Evolutionary conservation across 2,329 filamentous ascomycete species (phyloP), one percentile per base, ranked within the genome.

Genomic region (Colletotrichum paranaense): DNA sequence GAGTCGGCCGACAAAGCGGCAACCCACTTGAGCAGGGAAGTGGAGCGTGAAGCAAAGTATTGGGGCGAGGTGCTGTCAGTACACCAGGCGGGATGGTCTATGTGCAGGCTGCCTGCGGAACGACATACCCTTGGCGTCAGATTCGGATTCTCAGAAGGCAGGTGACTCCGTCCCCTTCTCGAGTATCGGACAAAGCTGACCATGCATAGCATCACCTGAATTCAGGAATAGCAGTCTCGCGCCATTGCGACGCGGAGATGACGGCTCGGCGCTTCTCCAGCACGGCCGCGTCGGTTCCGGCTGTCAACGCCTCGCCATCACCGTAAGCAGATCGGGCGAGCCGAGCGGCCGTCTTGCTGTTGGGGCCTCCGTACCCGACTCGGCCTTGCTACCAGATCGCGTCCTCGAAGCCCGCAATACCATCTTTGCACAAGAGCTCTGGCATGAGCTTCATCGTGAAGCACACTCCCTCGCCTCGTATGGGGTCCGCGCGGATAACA

Each of bases 1-100:
- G 92, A 94, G 77, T 92, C 92, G 46, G 89, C 98, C 26, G 84
- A 95, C 16, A 88, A 91, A 11, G 92, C 95, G 5, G 93, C 94
- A 0, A 87, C 88, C 30, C 89, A 94, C 53, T 84, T 99, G 14
- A 90, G 94, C 77, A 89, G 89, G 12, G 95, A 98, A 81, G 93
- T 97, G 42, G 88, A 90, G 11, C 90, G 91, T 35, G 97, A 99
- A 84, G 92, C 92, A 2, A 92, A 89, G 77, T 99, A 97, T 82
- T 99, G 97, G 97, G 89, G 93, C 68, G 93, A 97, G 77, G 89
- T 98, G 2, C 85, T 97, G 59, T 90, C 91, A 11, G 91, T 98
- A 57, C 95, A 93, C 76, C 90, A 95, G 76, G 92, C 92, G 67
- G 95, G 95, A 5, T 99, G 97, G 96, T 92, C 93, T 24, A 86